Evolutionary conservation across 495 filamentous ascomycete genomes (phyloP), one percentile per base, ranked within the genome.

Genomic region (Xylaria sp.): DNA sequence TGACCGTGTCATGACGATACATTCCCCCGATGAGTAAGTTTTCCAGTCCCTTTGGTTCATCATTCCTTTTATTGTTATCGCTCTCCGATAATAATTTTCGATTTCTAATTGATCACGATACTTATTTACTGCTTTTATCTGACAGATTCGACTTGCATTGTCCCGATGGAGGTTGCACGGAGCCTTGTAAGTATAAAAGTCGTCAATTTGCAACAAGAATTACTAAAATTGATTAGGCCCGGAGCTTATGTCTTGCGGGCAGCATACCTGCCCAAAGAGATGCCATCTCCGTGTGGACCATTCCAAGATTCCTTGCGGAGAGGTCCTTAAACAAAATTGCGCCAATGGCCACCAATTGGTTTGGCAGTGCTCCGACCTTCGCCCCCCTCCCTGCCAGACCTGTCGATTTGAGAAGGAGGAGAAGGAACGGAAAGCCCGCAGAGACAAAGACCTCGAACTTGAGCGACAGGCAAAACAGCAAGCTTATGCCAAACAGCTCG

Each of bases 111-210:
- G 2, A 29, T 31, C 29, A 48, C 3, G 5, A 44, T 29, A 41
- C 35, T 64, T 52, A 37, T 3, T 65, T 15, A 52, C n/a, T 52
- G 19, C 43, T 9, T 3, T 50, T 15, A 35, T 14, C 62, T 24
- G 8, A 50, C 8, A 65, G 62, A 31, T 94, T 94, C 71, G 86
- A 89, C 11, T 80, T 72, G 6, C 76, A 87, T 24, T 89, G 86
- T 65, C 92, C 93, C 0, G 92, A 94, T 77, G 92, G 93, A 2
- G 92, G 92, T n/a, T 94, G 92, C 73, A 77, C 77, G 2, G 82
- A 88, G 40, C 87, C 86, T 41, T 94, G 92, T 65, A 72, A 37
- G 62, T 24, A 52, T 65, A 37, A 2, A 9, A 52, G 7, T 19
- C 48, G n/a, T 8, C 7, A 40, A 52, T 37, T 37, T 52, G 3